Percentiles rank a stretch among this genome's conserved stretches.
phyloP scores from a whole-genome alignment of 352 stramenopile genomes.

The Pythium pyrilobum region DNA sequence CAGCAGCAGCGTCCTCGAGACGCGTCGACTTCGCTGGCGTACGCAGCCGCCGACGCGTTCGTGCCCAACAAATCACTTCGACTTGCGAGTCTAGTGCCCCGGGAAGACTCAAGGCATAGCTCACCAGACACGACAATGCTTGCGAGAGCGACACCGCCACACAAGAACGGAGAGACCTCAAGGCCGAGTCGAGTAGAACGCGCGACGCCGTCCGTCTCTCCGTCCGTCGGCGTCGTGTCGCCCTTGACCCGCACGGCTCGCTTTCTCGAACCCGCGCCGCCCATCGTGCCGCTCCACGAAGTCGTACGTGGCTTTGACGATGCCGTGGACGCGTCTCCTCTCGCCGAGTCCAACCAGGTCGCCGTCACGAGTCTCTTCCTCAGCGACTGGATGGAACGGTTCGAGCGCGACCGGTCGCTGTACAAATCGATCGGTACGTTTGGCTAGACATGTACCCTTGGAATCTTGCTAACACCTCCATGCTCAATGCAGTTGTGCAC shows the following conservation, averaged over 20 bases:
- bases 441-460: not conserved
- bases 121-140: not conserved
- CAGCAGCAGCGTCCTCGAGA: conserved; percentile 1
- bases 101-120: not conserved
- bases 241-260: conserved; percentile 1
- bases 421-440: conserved; percentile 64
- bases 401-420: conserved; percentile 37
- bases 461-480: no score
- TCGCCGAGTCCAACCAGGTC: conserved; percentile 43
- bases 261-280: not conserved
- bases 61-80: conserved; percentile 38
- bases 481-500: conserved; percentile 42
- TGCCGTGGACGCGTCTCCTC: conserved; percentile 41
- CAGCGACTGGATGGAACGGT: conserved; percentile 50
- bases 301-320: conserved; percentile 49
- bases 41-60: conserved; percentile 25
- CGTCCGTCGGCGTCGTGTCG: not conserved
- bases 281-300: conserved; percentile 39
- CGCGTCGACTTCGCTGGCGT: not conserved
- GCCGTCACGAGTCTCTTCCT: conserved; percentile 57
- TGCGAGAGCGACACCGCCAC: not conserved
- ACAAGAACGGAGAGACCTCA: not conserved
- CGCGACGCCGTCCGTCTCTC: not conserved
- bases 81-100: conserved; percentile 12
- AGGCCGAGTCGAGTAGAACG: not conserved